Evolutionary conservation across 768 basidiomycete genomes (phyloP).

Genomic region (Ramaria sp.): DNA sequence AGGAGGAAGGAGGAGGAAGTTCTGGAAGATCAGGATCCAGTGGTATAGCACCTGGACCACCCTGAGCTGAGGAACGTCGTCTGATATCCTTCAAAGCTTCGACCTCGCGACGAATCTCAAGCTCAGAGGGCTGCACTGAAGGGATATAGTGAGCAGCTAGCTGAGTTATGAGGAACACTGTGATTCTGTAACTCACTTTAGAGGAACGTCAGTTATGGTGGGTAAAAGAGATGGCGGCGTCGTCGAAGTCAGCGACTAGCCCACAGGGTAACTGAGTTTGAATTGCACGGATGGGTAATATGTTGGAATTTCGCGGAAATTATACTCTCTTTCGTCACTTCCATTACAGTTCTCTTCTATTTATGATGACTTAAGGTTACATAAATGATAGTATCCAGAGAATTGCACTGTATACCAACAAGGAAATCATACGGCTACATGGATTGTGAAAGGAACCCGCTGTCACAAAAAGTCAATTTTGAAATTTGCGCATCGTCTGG

Average conservation of each 20-base stretch:
- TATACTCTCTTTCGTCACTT: not conserved
- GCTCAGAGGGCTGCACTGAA: slow-evolving; percentile 60
- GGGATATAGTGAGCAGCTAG: not conserved
- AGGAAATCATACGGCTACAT: not conserved
- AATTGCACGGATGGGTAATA: not conserved
- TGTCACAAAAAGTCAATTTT: slow-evolving; percentile 36
- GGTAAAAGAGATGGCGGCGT: not conserved
- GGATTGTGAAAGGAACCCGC: not conserved
- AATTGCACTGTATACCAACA: too few relatives aligned
- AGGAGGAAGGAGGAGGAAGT: slow-evolving; percentile 48
- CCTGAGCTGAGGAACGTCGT: slow-evolving; percentile 66
- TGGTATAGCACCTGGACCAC: slow-evolving; percentile 68
- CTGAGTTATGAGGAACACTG: not conserved
- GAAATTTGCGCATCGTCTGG: slow-evolving; percentile 84
- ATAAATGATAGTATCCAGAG: too few relatives aligned
- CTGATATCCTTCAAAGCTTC: slow-evolving; percentile 76
- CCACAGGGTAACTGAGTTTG: slow-evolving; percentile 3
- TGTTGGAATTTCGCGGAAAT: not conserved
- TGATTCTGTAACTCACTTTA: not conserved
- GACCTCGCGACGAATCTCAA: slow-evolving; percentile 81
- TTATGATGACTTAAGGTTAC: too few relatives aligned
- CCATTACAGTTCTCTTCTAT: not conserved
- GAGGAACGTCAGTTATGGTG: not conserved
- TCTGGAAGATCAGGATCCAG: slow-evolving; percentile 90
- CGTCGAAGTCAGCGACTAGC: slow-evolving; percentile 7